Conservation (phyloP, 345 rosid species). For the Bretschneidera sinensis region DNA sequence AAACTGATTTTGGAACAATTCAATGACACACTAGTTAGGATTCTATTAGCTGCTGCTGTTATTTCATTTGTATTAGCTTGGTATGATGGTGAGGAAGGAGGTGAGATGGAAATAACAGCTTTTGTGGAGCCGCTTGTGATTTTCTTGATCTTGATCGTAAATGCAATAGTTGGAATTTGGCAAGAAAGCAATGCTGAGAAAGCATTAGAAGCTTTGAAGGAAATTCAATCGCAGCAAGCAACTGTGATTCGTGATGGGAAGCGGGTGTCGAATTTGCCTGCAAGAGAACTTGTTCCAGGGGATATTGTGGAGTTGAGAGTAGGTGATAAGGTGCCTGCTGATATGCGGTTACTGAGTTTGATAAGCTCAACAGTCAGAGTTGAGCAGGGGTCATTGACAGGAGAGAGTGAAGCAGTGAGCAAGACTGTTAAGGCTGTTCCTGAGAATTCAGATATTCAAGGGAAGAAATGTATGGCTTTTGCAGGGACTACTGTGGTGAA, state of each 20-base stretch:
- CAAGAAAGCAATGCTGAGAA: conserved; percentile 93
- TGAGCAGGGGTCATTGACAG: conserved; percentile 90
- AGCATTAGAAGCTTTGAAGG: conserved; percentile 88
- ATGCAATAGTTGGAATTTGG: conserved; percentile 88
- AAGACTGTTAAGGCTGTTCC: conserved; percentile 65
- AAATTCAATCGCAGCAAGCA: conserved; percentile 83
- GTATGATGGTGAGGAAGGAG: conserved; percentile 84
- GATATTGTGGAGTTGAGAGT: conserved; percentile 83
- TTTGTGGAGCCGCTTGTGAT: conserved; percentile 95
- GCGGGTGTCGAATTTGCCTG: conserved; percentile 42
- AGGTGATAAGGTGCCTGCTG: conserved; percentile 93
- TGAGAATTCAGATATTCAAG: conserved; percentile 73
- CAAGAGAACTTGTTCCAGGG: conserved; percentile 87
- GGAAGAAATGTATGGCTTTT: conserved; percentile 83
- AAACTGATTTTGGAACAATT: conserved; percentile 74
- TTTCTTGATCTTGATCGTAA: conserved; percentile 83
- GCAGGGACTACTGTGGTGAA: conserved; percentile 88
- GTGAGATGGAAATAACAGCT: conserved; percentile 76
- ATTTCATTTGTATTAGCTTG: conserved; percentile 78
- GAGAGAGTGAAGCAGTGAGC: conserved; percentile 89
- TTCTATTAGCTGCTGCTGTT: conserved; percentile 70
- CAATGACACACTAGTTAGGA: conserved; percentile 79
- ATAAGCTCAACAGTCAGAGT: conserved; percentile 75
- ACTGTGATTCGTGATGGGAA: conserved; percentile 62
- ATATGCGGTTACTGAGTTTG: conserved; percentile 66